Evolutionary conservation across 352 stramenopile genomes (phyloP).

Genomic region (Saprolegnia diclina): DNA sequence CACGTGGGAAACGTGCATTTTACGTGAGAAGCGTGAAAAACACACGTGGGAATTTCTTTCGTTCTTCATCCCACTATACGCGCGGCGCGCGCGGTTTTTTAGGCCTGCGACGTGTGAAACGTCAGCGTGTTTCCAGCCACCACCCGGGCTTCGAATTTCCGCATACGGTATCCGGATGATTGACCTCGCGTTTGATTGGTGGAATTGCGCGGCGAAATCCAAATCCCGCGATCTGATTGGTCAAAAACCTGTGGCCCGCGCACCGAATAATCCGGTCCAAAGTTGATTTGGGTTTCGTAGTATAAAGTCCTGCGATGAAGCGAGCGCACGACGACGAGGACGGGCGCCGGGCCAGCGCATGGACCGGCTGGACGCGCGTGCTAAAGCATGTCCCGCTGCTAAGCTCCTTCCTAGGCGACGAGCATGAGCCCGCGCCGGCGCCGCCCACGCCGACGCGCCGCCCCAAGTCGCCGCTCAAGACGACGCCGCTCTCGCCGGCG

Average conservation of each 20-base stretch:
- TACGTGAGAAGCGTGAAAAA: too few relatives aligned
- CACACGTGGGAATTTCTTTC: too few relatives aligned
- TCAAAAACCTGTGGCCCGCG: slow-evolving; percentile 23
- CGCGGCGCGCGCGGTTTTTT: not conserved
- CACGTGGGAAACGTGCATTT: too few relatives aligned
- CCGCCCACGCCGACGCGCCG: not conserved
- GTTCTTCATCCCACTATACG: too few relatives aligned
- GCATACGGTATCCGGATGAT: slow-evolving; percentile 21
- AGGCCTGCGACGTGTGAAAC: not conserved
- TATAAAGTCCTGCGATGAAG: slow-evolving; percentile 18
- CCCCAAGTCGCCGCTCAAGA: slow-evolving; percentile 8
- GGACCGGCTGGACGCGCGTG: not conserved
- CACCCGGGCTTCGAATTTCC: not conserved
- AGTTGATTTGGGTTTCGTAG: slow-evolving; percentile 4
- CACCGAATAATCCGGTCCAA: not conserved
- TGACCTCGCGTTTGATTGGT: slow-evolving; percentile 10
- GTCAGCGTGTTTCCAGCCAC: not conserved
- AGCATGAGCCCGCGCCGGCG: not conserved
- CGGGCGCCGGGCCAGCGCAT: not conserved
- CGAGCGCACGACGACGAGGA: slow-evolving; percentile 22
- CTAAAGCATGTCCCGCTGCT: not conserved
- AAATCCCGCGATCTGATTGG: slow-evolving; percentile 11
- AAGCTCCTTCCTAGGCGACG: not conserved
- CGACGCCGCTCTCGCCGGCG: not conserved
- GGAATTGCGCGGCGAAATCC: not conserved